Conservation (phyloP, 2,329 filamentous ascomycete genomes). For the Aureobasidium sp. region DNA sequence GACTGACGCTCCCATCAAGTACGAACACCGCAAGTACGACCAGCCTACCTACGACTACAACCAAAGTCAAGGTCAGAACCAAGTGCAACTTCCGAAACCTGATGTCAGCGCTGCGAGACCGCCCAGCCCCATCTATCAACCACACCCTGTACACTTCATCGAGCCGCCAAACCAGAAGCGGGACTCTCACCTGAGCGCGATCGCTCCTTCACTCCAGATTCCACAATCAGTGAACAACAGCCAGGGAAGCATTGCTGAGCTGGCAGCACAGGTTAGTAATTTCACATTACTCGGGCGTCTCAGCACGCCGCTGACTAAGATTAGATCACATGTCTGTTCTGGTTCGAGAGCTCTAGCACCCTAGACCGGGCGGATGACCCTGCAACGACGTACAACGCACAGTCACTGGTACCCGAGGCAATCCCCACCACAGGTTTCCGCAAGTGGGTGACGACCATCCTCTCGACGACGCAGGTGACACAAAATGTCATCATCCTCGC, state of each 20-base stretch:
- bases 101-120: slow-evolving; percentile 16
- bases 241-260: slow-evolving; percentile 71
- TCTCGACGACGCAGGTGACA: slow-evolving; percentile 91
- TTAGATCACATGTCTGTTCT: slow-evolving; percentile 92
- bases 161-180: slow-evolving; percentile 11
- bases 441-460: slow-evolving; percentile 87
- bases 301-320: slow-evolving; percentile 19
- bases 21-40: slow-evolving; percentile 20
- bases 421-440: slow-evolving; percentile 72
- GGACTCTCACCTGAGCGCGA: slow-evolving; percentile 30
- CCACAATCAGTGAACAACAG: slow-evolving; percentile 68
- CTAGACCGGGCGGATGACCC: slow-evolving; percentile 64
- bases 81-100: slow-evolving; percentile 4
- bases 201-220: slow-evolving; percentile 56
- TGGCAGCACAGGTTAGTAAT: slow-evolving; percentile 66
- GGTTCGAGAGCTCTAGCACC: slow-evolving; percentile 86
- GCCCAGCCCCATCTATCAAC: slow-evolving; percentile 13
- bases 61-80: slow-evolving; percentile 2
- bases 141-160: slow-evolving; percentile 21
- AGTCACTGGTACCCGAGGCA: slow-evolving; percentile 61
- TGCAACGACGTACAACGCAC: slow-evolving; percentile 28
- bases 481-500: slow-evolving; percentile 91
- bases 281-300: background rate
- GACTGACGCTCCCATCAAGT: slow-evolving; percentile 18
- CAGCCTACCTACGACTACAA: slow-evolving; percentile 13